phyloP scores from a whole-genome alignment of 139 green algal genomes.

The Spirogloea muscicola region DNA sequence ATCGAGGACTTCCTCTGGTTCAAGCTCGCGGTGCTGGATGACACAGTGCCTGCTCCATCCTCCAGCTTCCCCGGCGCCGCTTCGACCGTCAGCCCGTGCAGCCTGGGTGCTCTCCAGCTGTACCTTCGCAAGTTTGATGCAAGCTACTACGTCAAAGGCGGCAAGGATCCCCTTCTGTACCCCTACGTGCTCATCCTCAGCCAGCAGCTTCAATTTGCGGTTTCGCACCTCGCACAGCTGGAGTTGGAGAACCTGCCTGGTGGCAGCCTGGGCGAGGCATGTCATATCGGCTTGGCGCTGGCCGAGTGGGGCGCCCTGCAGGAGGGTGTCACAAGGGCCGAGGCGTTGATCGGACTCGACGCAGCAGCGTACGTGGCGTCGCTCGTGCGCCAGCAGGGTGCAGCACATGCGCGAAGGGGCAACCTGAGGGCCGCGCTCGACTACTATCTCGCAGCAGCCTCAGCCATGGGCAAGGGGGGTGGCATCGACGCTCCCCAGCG shows the following conservation, averaged over 20 bases:
- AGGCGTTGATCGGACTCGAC: too few relatives aligned
- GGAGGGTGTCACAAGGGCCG: too few relatives aligned
- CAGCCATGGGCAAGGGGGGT: too few relatives aligned
- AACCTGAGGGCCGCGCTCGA: too few relatives aligned
- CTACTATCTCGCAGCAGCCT: too few relatives aligned
- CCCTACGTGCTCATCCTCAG: conserved; percentile 76
- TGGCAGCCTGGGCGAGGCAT: conserved; percentile 25
- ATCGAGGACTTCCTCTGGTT: conserved; percentile 93
- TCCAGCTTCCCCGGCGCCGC: neutral
- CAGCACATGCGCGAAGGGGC: too few relatives aligned
- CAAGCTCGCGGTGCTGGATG: conserved; percentile 22
- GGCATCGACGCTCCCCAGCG: too few relatives aligned
- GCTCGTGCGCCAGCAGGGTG: too few relatives aligned
- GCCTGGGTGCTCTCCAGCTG: conserved; percentile 65
- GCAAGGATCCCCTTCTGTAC: conserved; percentile 76
- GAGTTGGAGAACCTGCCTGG: neutral
- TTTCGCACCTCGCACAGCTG: conserved; percentile 23
- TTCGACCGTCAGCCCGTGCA: conserved; percentile 13
- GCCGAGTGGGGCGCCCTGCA: conserved; percentile 1
- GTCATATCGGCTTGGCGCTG: conserved; percentile 41
- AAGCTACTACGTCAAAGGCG: conserved; percentile 73
- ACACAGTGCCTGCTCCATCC: neutral
- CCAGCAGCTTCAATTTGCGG: conserved; percentile 57
- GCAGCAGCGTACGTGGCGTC: too few relatives aligned
- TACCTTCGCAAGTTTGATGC: conserved; percentile 75